Base-by-base conservation (phyloP, 345 rosid species). In the Turritis glabra region DNA sequence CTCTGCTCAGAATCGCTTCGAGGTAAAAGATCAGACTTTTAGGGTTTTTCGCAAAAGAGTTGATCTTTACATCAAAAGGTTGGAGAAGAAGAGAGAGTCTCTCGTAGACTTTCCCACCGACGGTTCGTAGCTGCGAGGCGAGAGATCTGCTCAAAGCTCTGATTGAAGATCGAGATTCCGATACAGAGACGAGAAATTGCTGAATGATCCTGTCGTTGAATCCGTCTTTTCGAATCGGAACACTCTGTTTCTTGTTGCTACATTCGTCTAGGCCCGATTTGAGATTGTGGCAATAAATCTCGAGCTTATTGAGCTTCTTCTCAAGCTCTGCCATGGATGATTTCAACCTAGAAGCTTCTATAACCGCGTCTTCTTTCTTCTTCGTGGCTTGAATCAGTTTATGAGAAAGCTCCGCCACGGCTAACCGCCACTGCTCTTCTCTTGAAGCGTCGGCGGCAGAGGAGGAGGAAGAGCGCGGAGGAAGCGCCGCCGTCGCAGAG, bases 301-400 rank as follows among this genome's bases (percentile, higher is more conserved):
- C 98, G 30, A 95, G 98, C 76, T 83, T 88, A 76, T 84, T 87
- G 48, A 95, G 97, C 67, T 95, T 95, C 78, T 88, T 92, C 82
- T 95, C 99, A n/a, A 95, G 93, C 77, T 95, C 98, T 30, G 86
- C 67, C 96, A 92, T 90, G 43, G 99, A 86, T 15, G 85, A 44
- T 64, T 90, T 95, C 30, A 95, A 82, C 76, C 82, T 86, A 1
- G 92, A 89, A 69, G 92, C 92, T 80, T 95, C 97, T 19, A 74
- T 76, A 14, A 90, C 50, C 1, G 98, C 98, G 75, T 85, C 99
- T 47, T 95, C 98, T 63, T 89, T 83, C 84, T 83, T 89, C 71
- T 92, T 87, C 7, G 96, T 92, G 13, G 96, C 82, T 70, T 90
- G 90, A 30, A 85, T 81, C 46, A 90, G 85, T 85, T 90, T 92